Percentiles rank a stretch among this genome's conserved stretches.
These are phyloP conservation scores for Neodidymelliopsis sp. DNA, from an alignment of 2,329 filamentous ascomycete genomes.

Conservation along the genomic window DNA sequence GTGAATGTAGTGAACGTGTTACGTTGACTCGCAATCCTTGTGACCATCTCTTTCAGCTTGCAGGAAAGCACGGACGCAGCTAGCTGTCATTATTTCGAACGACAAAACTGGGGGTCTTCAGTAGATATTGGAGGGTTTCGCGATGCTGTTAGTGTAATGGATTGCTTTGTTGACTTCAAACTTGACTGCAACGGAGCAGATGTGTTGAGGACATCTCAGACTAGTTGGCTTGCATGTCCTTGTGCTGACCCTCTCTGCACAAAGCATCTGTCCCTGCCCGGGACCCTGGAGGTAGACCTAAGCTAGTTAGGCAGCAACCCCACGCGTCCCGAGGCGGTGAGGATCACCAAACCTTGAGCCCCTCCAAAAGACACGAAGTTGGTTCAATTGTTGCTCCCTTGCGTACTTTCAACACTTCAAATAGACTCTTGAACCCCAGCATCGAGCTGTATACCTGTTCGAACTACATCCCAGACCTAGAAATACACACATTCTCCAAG, in stretches of 20 bases:
- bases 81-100: neutral
- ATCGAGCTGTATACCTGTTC: neutral
- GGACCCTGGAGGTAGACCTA: slow-evolving; percentile 17
- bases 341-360: slow-evolving; percentile 28
- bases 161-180: too few species aligned
- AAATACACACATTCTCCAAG: slow-evolving; percentile 12
- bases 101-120: too few species aligned
- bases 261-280: neutral
- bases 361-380: slow-evolving; percentile 29
- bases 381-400: slow-evolving; percentile 19
- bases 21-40: neutral
- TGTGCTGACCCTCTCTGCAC: too few species aligned
- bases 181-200: too few species aligned
- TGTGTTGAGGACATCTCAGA: too few species aligned
- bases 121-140: too few species aligned
- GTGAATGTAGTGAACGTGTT: neutral
- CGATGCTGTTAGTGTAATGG: too few species aligned
- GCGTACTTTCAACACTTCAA: slow-evolving; percentile 4
- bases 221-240: too few species aligned
- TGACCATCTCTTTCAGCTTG: neutral
- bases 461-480: neutral
- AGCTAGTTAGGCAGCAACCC: slow-evolving; percentile 25
- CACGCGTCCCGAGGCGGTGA: slow-evolving; percentile 33
- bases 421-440: neutral
- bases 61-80: neutral